Percentiles rank a stretch among this genome's conserved stretches.
Evolutionary conservation across 768 basidiomycete genomes (phyloP).

Genomic region (Scleroderma citrinum): DNA sequence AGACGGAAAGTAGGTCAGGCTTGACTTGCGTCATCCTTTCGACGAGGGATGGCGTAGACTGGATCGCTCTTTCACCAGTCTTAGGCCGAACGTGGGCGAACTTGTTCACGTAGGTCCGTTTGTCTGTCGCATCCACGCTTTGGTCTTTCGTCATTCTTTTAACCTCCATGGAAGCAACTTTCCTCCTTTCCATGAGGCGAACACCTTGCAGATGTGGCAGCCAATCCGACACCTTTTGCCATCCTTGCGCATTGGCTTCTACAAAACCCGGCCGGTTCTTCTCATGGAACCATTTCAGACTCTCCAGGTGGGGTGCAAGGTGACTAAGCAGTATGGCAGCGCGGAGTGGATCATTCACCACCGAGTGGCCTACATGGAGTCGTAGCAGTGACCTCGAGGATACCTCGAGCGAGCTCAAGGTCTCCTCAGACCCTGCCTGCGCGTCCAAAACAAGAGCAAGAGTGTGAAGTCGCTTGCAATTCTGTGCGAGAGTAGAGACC

Average conservation of each 20-base stretch:
- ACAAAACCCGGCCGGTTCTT: slow-evolving; percentile 66
- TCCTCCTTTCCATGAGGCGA: slow-evolving; percentile 55
- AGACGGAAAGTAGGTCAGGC: slow-evolving; percentile 34
- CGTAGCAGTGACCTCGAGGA: slow-evolving; percentile 66
- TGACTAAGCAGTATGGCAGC: slow-evolving; percentile 71
- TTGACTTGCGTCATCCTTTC: slow-evolving; percentile 36
- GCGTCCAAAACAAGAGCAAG: slow-evolving; percentile 64
- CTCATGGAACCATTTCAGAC: slow-evolving; percentile 72
- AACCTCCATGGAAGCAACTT: slow-evolving; percentile 23
- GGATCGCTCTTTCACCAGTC: slow-evolving; percentile 30
- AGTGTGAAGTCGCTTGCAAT: slow-evolving; percentile 59
- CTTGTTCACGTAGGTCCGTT: slow-evolving; percentile 32
- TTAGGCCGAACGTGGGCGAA: slow-evolving; percentile 38
- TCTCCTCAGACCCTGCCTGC: slow-evolving; percentile 36
- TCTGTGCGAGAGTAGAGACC: slow-evolving; percentile 50
- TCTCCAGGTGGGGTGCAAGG: slow-evolving; percentile 64
- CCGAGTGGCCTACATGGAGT: slow-evolving; percentile 72
- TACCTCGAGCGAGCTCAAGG: slow-evolving; percentile 39
- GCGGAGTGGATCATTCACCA: slow-evolving; percentile 62
- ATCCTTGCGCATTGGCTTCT: slow-evolving; percentile 59
- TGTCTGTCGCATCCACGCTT: slow-evolving; percentile 49
- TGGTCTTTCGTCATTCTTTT: slow-evolving; percentile 29
- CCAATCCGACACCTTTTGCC: slow-evolving; percentile 64
- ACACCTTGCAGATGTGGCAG: slow-evolving; percentile 69
- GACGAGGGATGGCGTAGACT: slow-evolving; percentile 32